A percentile compares a stretch with the other conserved stretches of the same genome.
These are phyloP conservation scores for Agaricus blazei DNA, from an alignment of 768 basidiomycete genomes.

Conservation along the genomic window DNA sequence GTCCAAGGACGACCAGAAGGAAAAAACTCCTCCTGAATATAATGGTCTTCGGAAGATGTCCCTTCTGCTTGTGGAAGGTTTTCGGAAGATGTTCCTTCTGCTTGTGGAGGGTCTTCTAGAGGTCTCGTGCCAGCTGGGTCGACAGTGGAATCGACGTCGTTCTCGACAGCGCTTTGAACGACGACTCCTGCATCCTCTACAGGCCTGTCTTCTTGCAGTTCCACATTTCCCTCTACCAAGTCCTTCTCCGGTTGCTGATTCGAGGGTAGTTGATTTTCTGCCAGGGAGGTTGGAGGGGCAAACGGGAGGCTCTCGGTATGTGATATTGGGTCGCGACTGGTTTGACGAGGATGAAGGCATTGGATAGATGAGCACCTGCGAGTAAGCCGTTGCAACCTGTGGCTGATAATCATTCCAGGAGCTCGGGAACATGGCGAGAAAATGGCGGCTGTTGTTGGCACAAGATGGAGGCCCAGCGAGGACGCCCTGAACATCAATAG, in stretches of 20 bases:
- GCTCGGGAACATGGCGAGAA: slow-evolving; percentile 21
- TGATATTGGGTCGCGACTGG: not conserved
- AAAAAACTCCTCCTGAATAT: not conserved
- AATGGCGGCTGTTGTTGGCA: slow-evolving; percentile 24
- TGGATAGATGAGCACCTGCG: not conserved
- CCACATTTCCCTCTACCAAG: not conserved
- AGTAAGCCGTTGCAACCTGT: not conserved
- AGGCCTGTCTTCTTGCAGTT: not conserved
- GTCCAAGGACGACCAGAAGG: slow-evolving; percentile 7
- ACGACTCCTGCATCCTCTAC: not conserved
- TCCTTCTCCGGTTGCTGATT: not conserved
- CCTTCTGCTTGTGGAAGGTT: too few relatives aligned
- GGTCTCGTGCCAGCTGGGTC: not conserved
- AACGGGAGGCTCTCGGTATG: slow-evolving; percentile 3
- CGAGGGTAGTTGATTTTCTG: not conserved
- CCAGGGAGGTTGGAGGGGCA: not conserved
- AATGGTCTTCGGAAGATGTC: not conserved
- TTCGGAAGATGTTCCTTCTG: not conserved
- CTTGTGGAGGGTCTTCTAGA: not conserved
- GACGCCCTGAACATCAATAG: slow-evolving; percentile 83
- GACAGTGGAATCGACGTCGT: not conserved
- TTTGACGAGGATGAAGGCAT: not conserved
- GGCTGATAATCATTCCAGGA: slow-evolving; percentile 1
- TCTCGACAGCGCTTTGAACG: not conserved
- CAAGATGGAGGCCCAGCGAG: slow-evolving; percentile 61